A percentile compares a stretch with the other conserved stretches of the same genome.
These are phyloP conservation scores for Cordyceps javanica DNA, from an alignment of 2,329 filamentous ascomycete genomes.

Conservation along the genomic window DNA sequence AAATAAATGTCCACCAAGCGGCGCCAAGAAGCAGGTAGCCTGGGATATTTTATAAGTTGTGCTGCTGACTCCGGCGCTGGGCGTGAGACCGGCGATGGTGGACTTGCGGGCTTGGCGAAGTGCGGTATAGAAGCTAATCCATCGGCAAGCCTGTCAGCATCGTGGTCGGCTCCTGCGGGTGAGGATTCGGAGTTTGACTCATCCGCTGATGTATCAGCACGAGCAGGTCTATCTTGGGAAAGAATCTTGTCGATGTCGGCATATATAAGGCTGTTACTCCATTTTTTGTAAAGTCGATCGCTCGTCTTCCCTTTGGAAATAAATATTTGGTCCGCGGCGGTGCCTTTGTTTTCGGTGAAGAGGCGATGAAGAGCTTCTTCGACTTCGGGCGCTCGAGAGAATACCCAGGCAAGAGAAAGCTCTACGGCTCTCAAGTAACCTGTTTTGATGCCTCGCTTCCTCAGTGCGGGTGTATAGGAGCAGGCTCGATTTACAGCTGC, in stretches of 20 bases:
- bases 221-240: slow-evolving; percentile 35
- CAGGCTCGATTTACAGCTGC: slow-evolving; percentile 56
- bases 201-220: slow-evolving; percentile 29
- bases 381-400: slow-evolving; percentile 53
- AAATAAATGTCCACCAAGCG: slow-evolving; percentile 66
- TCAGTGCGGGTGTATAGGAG: slow-evolving; percentile 65
- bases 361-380: slow-evolving; percentile 52
- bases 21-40: slow-evolving; percentile 49
- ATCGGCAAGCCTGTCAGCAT: background rate
- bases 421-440: slow-evolving; percentile 73
- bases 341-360: slow-evolving; percentile 39
- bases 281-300: slow-evolving; percentile 54
- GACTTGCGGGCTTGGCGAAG: background rate
- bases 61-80: background rate
- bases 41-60: slow-evolving; percentile 14
- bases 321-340: slow-evolving; percentile 37
- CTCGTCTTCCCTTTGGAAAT: slow-evolving; percentile 46
- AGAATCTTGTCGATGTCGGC: slow-evolving; percentile 57
- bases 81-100: background rate
- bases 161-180: background rate
- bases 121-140: background rate
- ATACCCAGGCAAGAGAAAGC: slow-evolving; percentile 59
- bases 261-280: slow-evolving; percentile 57
- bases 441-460: slow-evolving; percentile 74
- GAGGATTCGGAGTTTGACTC: slow-evolving; percentile 23